Base-by-base conservation (phyloP, 345 rosid species). In the Gossypium mustelinum region DNA sequence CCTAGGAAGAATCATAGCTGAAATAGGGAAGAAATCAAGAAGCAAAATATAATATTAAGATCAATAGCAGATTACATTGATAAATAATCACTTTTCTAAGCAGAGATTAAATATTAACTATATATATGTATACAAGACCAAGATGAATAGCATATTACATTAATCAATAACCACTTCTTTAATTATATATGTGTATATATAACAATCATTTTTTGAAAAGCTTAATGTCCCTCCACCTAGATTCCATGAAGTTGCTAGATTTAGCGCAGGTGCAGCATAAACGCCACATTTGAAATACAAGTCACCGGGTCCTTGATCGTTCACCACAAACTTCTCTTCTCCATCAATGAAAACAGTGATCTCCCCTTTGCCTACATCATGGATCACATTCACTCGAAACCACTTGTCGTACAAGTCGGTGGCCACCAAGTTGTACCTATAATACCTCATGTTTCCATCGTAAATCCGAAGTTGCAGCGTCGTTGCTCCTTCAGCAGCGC, bases 261-360 rank as follows among this genome's bases (percentile, higher is more conserved):
- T 62, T 61, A 0, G 4, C 54, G 4, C 54, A 0, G 87, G 81
- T 4, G 81, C 81, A 3, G 74, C 85, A 52, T 81, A 85, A 18
- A 85, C 82, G 3, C 87, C 84, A 45, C 82, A 82, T 61, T 84
- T 85, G 78, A 82, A 82, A 57, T 74, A 84, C 44, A 79, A n/a
- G 76, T 80, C 69, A 1, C 77, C 79, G 0, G 80, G 77, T 2
- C 84, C 82, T 2, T 59, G 66, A 70, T 82, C 79, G 2, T 50
- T 68, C 45, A 25, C 73, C 34, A 59, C 45, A 1, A 78, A 66
- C 75, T 85, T 84, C 39, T 61, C 55, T 13, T 55, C 69, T 34
- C 85, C 79, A 0, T 81, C 76, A 1, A 82, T 54, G 78, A 66
- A 77, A 24, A 79, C 86, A 20, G 77, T 75, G 14, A 79, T 20